phyloP scores from a whole-genome alignment of 129 eudicot genomes.

The Saussurea involucrata region DNA sequence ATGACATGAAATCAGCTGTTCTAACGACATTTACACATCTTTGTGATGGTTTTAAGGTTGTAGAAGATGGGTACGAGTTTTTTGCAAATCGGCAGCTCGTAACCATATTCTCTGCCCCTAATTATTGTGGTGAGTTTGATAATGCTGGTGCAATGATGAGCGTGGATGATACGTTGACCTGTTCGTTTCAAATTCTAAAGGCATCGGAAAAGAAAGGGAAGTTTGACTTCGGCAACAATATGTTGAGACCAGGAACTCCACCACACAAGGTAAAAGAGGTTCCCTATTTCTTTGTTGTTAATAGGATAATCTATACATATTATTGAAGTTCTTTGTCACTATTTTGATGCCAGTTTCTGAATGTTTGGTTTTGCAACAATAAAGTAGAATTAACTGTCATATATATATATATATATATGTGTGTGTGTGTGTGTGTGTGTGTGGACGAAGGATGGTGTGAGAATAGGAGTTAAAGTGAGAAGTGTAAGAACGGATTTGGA shows the following conservation, averaged over 20 bases:
- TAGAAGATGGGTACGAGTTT: slow-evolving; percentile 71
- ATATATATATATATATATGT: too few relatives aligned
- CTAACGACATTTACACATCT: slow-evolving; percentile 1
- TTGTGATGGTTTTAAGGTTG: slow-evolving; percentile 40
- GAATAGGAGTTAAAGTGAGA: too few relatives aligned
- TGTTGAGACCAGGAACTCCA: slow-evolving; percentile 68
- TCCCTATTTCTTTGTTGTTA: not conserved
- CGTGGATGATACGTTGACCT: slow-evolving; percentile 58
- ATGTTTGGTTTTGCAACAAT: not conserved
- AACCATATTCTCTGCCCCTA: slow-evolving; percentile 64
- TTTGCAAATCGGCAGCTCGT: slow-evolving; percentile 64
- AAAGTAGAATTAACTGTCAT: too few relatives aligned
- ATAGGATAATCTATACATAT: not conserved
- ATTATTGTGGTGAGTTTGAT: slow-evolving; percentile 69
- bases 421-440: too few relatives aligned
- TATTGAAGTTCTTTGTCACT: not conserved
- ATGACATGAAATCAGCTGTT: not conserved
- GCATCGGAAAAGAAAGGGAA: slow-evolving; percentile 63
- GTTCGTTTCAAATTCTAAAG: slow-evolving; percentile 61
- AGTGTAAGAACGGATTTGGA: too few relatives aligned
- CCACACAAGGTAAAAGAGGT: slow-evolving; percentile 49
- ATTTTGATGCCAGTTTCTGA: not conserved
- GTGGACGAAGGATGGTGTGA: too few relatives aligned
- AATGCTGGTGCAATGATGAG: slow-evolving; percentile 77
- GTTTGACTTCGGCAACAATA: slow-evolving; percentile 54